Base-by-base conservation (phyloP, 31 red algal species). In the Bonnemaisonia californica region DNA sequence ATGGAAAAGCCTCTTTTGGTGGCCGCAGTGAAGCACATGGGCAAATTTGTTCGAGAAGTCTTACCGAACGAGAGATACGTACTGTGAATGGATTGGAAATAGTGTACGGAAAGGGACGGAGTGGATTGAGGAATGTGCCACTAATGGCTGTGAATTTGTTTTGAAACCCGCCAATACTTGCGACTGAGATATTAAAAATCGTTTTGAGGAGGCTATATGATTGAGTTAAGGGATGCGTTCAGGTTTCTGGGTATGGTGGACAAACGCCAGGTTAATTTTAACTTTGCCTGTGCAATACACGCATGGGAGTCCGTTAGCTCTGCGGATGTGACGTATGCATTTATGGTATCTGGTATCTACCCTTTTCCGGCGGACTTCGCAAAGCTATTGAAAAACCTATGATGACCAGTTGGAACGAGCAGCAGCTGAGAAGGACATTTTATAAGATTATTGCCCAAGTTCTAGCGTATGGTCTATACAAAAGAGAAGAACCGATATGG, bases 141-240 rank as follows among this genome's bases (percentile, higher is more conserved):
- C 38, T 16, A 69, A 42, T 40, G 16, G 41, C 18, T 83, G 79
- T 48, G 64, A 70, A 27, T 16, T 57, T 38, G 39, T 83, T 16
- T 54, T 83, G 0, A 69, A 58, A 24, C 64, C 79, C 22, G 64
- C 79, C 36, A 62, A 80, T 27, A 80, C 1, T 11, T 67, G 58
- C 0, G 58, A 80, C 33, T 54, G n/a, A n/a, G n/a, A n/a, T n/a
- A n/a, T n/a, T n/a, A n/a, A n/a, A n/a, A n/a, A n/a, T n/a, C n/a
- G n/a, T 75, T 54, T 29, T 54, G 21, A 7, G 39, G 39, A 7
- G 2, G 18, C 2, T 21, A 24, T 37, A 69, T 38, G 64, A 28
- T 7, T 69, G 30, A 2, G 18, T 69, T 31, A 33, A 38, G 30
- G 26, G 26, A 69, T 69, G 26, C 26, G 3, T 69, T 69, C 39